Evolutionary conservation across 208 protist species (phyloP), one percentile per base, ranked within the genome.

Genomic region (Leishmania arabica): DNA sequence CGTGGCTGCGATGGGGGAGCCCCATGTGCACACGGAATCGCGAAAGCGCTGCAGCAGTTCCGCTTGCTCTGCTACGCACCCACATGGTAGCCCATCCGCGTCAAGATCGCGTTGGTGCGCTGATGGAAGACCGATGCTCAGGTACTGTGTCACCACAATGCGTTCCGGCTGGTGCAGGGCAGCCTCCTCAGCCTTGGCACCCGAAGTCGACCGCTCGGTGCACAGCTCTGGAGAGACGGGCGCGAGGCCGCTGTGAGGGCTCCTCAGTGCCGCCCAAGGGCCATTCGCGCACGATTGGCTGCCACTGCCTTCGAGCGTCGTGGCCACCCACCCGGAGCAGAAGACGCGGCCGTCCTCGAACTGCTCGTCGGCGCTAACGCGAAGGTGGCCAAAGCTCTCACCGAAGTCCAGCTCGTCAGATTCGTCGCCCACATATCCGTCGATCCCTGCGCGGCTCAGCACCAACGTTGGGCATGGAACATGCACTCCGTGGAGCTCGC

Each of bases 251-350:
- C 8, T 66, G 73, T 9, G 6, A 4, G 17, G 31, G 40, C 31
- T 62, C 27, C 1, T 47, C 2, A 49, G 27, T 0, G 17, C 21
- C 3, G 11, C 40, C 34, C 1, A 7, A 7, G 58, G 45, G 31
- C 51, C 58, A 9, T 49, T 56, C 34, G 42, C 53, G 21, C 34
- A 54, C 5, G 27, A 51, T 15, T 56, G 49, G 13, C 54, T 62
- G 13, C 62, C 47, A 9, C 42, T 24, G 27, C 5, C 40, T 3
- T 56, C 37, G 54, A 79, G 15, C 54, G 51, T 9, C 9, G 78
- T 77, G 8, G 82, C 82, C 5, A 86, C 78, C 78, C 77, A 86
- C 17, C 82, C 82, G 37, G 73, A 82, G 58, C 82, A 86, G 74
- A 82, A 79, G 8, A 86, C 56, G 7, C 42, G 64, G 27, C 78